Base-by-base conservation (phyloP, 169 alveolate species). In the Ophryocystis elektroscirrha region DNA sequence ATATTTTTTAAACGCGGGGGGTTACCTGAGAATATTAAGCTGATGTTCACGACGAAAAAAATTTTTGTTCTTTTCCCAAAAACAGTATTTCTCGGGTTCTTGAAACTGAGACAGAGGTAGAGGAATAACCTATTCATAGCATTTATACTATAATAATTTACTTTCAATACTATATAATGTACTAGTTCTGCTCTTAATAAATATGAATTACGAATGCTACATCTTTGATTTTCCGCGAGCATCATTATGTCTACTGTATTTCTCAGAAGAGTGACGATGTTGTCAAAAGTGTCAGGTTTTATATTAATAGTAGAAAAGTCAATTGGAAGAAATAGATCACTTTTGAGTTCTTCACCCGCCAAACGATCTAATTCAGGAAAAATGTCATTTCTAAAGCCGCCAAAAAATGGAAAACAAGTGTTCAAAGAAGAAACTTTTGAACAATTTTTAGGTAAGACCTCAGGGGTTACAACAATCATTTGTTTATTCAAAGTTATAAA, bases 361-460 rank as follows among this genome's bases (percentile, higher is more conserved):
- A 47, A 25, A 20, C 22, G 16, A 44, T 56, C 63, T 1, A 50
- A 27, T 29, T 48, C 30, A 37, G 71, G 54, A 5, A 46, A 67
- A 30, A n/a, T n/a, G n/a, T 63, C 72, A n/a, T 44, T 37, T 15
- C 74, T 42, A 30, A 66, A 66, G 4, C 60, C 28, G n/a, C 75
- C 75, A 37, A 61, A 61, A 27, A 41, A 51, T 1, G 53, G 60
- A 28, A 61, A 56, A 6, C 39, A 35, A 18, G 56, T 42, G 25
- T n/a, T 42, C 54, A 1, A 38, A 7, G 7, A 42, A 23, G 2
- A 58, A 25, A 9, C 12, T 22, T 9, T 15, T 46, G 9, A 35
- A 20, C 19, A 56, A 37, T 9, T 38, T 9, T 12, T 53, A 44
- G 3, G 53, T 6, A 16, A n/a, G 5, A 35, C 53, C 48, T 19